These are phyloP conservation scores for Euryodendron excelsum DNA, from an alignment of 148 eudicot genomes.

Conservation along the genomic window DNA sequence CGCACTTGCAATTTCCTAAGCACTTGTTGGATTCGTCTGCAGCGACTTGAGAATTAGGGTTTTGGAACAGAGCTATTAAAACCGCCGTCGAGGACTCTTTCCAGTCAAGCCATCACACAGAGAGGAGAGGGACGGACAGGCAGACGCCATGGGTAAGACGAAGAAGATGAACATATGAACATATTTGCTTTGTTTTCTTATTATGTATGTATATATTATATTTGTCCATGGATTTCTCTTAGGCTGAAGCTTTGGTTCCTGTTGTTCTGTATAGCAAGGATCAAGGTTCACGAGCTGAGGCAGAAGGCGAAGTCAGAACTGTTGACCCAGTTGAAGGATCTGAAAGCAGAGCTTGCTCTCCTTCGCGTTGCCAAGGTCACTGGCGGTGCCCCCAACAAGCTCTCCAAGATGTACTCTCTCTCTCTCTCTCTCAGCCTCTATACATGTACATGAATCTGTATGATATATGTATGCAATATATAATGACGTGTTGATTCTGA, in stretches of 20 bases:
- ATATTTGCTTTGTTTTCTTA: neutral
- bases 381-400: slow-evolving; percentile 80
- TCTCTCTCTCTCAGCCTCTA: neutral
- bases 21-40: neutral
- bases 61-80: neutral
- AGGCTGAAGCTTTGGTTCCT: neutral
- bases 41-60: slow-evolving; percentile 13
- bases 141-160: slow-evolving; percentile 17
- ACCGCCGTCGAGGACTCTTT: slow-evolving; percentile 6
- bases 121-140: neutral
- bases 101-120: neutral
- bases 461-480: neutral
- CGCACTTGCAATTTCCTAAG: neutral
- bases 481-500: neutral
- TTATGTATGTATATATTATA: neutral
- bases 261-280: slow-evolving; percentile 33
- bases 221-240: neutral
- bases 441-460: no score
- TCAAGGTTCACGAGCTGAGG: slow-evolving; percentile 72
- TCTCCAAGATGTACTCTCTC: slow-evolving; percentile 53
- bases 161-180: neutral
- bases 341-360: slow-evolving; percentile 63
- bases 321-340: slow-evolving; percentile 47
- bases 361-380: slow-evolving; percentile 79
- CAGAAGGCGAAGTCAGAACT: slow-evolving; percentile 54